Base-by-base conservation (phyloP, 768 basidiomycete species). In the Galerina marginata region DNA sequence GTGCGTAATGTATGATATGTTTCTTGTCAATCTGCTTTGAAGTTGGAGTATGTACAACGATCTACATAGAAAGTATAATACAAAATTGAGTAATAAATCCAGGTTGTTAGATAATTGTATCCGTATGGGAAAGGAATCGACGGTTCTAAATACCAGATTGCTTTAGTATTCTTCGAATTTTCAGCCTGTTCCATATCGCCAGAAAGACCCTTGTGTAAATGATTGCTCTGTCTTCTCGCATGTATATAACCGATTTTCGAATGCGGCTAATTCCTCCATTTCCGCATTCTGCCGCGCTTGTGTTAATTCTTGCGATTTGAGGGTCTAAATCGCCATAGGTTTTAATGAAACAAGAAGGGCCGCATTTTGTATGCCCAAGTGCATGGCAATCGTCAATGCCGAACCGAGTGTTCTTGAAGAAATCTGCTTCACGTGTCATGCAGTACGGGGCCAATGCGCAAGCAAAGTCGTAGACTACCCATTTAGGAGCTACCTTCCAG, bases 221-320 rank as follows among this genome's bases (percentile, higher is more conserved):
- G 9, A 76, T 69, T 0, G 70, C 71, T 15, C 68, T 46, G 3
- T 67, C 61, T 43, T 76, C 67, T 10, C 45, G 52, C 74, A 75
- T 74, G 51, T 72, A 74, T 54, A 69, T 71, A 0, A 74, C 67
- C 2, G 65, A 61, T 47, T 75, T 75, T 2, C 72, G 51, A 36
- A 75, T 75, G 0, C 69, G 55, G 0, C 33, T 33, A 6, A 75
- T 44, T 6, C 69, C 68, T 3, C 67, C 56, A 50, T 76, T 76
- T 29, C 74, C 72, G 49, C 72, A 74, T 56, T 76, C 72, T 7
- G 67, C 74, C 0, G 74, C 69, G 48, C 75, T 76, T 6, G 68
- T 69, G 59, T 76, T 76, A 16, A 74, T 63, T 3, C 44, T 25
- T 4, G 40, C 66, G 0, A 76, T 58, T 2, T 62, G 49, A 6